Conservation (phyloP, 257 asterid species). For the Solanum habrochaites region DNA sequence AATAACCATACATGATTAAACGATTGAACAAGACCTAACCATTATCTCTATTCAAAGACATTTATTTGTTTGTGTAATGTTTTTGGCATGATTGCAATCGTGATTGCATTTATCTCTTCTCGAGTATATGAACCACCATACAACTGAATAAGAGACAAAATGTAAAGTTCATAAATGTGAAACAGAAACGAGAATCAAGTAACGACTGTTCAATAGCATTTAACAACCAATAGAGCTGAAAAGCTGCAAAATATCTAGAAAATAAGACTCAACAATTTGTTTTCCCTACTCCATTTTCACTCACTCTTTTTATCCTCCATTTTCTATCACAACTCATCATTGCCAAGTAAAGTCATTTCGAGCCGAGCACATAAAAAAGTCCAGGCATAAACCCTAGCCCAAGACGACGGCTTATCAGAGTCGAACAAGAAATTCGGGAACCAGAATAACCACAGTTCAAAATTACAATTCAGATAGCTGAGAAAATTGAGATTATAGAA, state of each 20-base stretch:
- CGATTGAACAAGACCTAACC: background rate
- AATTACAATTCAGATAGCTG: constrained; percentile 16
- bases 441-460: constrained; percentile 39
- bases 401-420: background rate
- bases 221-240: background rate
- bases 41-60: background rate
- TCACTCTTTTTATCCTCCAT: background rate
- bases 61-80: background rate
- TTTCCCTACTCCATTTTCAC: background rate
- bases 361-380: background rate
- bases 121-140: background rate
- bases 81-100: background rate
- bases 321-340: background rate
- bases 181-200: background rate
- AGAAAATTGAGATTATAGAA: constrained; percentile 36
- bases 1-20: background rate
- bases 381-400: background rate
- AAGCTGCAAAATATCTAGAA: background rate
- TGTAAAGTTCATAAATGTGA: background rate
- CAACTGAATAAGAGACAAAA: background rate
- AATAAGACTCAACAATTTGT: background rate
- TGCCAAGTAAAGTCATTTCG: background rate
- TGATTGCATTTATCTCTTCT: background rate
- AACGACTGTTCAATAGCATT: background rate
- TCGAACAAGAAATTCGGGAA: background rate